Evolutionary conservation across 768 basidiomycete species (phyloP).

Genomic region (Agaricus sinodeliciosus): DNA sequence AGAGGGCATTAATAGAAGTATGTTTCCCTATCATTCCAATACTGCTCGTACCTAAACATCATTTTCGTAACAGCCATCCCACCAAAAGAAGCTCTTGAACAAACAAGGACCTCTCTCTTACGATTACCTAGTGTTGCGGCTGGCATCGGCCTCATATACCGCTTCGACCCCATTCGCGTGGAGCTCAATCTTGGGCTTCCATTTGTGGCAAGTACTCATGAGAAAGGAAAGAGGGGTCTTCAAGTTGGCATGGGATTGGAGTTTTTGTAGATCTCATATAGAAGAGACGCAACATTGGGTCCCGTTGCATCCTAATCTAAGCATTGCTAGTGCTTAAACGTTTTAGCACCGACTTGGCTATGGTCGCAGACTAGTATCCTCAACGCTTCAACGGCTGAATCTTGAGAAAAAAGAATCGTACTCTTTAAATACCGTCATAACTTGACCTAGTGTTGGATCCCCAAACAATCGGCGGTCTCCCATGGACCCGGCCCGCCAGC

Average conservation of each 20-base stretch:
- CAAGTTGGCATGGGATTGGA: constrained; percentile 80
- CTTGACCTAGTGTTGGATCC: no score
- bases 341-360: no score
- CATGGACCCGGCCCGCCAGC: no score
- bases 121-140: constrained; percentile 42
- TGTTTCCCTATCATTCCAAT: constrained; percentile 15
- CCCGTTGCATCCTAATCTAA: background rate
- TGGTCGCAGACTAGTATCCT: no score
- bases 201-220: constrained; percentile 59
- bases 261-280: constrained; percentile 44
- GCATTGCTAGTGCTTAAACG: background rate
- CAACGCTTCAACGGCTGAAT: no score
- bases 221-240: constrained; percentile 61
- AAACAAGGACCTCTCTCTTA: background rate
- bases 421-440: no score
- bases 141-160: constrained; percentile 79
- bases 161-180: constrained; percentile 76
- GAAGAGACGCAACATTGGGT: background rate
- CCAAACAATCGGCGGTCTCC: no score
- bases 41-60: background rate
- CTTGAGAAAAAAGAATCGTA: no score
- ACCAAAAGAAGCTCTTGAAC: constrained; percentile 2
- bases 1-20: constrained; percentile 53
- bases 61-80: constrained; percentile 5
- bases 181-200: constrained; percentile 89